Percentiles rank a stretch among this genome's conserved stretches.
These are phyloP conservation scores for Bjerkandera adusta DNA, from an alignment of 1,284 basidiomycete genomes.

Conservation along the genomic window DNA sequence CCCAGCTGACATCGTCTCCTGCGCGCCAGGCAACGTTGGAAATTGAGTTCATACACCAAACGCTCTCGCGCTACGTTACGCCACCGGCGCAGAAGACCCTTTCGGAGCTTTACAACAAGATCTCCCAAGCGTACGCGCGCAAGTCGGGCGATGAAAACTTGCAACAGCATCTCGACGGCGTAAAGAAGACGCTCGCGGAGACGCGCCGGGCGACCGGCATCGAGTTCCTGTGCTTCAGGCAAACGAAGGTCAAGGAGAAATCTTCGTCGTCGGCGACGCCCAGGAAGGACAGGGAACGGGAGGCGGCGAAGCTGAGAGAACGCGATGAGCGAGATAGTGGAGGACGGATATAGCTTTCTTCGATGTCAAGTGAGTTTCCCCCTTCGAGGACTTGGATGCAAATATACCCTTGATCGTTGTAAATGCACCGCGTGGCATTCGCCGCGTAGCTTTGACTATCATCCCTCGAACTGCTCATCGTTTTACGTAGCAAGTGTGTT, in stretches of 20 bases:
- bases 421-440: too few relatives aligned
- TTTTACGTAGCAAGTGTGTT: too few relatives aligned
- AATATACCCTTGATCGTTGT: too few relatives aligned
- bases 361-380: too few relatives aligned
- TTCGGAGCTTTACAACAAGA: constrained; percentile 91
- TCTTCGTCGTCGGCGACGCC: constrained; percentile 8
- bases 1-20: constrained; percentile 5
- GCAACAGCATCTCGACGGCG: constrained; percentile 85
- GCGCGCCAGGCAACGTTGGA: constrained; percentile 85
- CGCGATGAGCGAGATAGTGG: too few relatives aligned
- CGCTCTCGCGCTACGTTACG: constrained; percentile 85
- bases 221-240: constrained; percentile 90
- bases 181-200: constrained; percentile 88
- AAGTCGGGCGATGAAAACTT: constrained; percentile 79
- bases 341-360: too few relatives aligned
- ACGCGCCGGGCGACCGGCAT: constrained; percentile 89
- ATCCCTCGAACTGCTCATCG: too few relatives aligned
- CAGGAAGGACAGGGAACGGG: background rate
- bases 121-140: constrained; percentile 87
- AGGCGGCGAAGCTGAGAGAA: background rate
- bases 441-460: too few relatives aligned
- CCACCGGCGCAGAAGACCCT: constrained; percentile 78
- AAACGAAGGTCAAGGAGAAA: constrained; percentile 39
- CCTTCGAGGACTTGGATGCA: too few relatives aligned
- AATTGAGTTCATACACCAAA: constrained; percentile 99